phyloP scores from a whole-genome alignment of 139 green algal species.

The Dunaliella primolecta region DNA sequence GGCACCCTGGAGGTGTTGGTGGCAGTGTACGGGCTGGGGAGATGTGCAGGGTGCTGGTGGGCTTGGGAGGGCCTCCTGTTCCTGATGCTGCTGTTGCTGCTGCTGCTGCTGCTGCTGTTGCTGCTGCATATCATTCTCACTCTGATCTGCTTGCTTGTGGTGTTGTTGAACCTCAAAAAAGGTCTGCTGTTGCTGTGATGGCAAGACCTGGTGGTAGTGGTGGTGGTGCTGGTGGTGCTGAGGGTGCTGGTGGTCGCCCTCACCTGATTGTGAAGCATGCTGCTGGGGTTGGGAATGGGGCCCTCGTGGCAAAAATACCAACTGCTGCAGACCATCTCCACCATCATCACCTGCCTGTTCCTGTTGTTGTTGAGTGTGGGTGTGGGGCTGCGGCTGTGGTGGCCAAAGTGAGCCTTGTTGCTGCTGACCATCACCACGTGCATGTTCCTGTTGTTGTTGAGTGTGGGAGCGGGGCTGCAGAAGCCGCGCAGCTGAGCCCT shows the following conservation, averaged over 20 bases:
- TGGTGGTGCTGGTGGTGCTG: not conserved
- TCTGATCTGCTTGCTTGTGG: conserved; percentile 9
- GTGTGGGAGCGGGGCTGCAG: too few relatives aligned
- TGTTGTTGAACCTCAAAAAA: conserved; percentile 7
- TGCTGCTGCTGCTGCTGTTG: conserved; percentile 22
- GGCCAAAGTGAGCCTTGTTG: not conserved
- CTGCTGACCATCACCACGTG: not conserved
- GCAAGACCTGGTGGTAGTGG: conserved; percentile 12
- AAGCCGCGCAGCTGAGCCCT: too few relatives aligned
- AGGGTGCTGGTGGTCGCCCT: not conserved
- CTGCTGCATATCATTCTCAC: not conserved
- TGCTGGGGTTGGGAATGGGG: too few relatives aligned
- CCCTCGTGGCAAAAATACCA: too few relatives aligned
- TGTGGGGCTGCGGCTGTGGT: not conserved
- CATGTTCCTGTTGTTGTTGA: not conserved
- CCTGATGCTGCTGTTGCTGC: too few relatives aligned
- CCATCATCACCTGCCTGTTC: too few relatives aligned
- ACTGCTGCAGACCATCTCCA: too few relatives aligned
- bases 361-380: not conserved
- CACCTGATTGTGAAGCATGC: too few relatives aligned
- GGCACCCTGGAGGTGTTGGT: too few relatives aligned
- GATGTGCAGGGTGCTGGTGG: too few relatives aligned
- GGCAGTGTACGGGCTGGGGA: too few relatives aligned
- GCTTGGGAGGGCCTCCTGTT: too few relatives aligned
- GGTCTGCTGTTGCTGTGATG: not conserved